A percentile compares a stretch with the other conserved stretches of the same genome.
Conservation (phyloP, 1,139 yeast species). For the Yamadazyma sp. region DNA sequence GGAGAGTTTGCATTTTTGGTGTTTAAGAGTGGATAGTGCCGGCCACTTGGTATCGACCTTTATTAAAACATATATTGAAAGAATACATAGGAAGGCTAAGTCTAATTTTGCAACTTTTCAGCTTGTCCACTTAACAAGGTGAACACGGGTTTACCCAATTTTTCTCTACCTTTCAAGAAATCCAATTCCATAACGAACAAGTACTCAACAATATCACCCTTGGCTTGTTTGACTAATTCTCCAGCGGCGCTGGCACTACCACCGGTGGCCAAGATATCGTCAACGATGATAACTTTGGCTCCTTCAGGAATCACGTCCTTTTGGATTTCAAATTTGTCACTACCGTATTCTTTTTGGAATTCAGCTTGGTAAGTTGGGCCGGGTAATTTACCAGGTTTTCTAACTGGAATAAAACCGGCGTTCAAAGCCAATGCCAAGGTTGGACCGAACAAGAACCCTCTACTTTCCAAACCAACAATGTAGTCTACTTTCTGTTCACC, state of each 20-base stretch:
- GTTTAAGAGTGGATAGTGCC: conserved; percentile 63
- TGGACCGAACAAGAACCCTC: conserved; percentile 97
- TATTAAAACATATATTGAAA: too few relatives aligned
- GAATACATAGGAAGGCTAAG: too few relatives aligned
- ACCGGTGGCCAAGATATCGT: conserved; percentile 97
- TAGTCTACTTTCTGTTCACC: conserved; percentile 74
- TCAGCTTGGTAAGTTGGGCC: conserved; percentile 75
- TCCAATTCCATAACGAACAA: conserved; percentile 91
- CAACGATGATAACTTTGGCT: conserved; percentile 81
- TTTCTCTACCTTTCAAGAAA: conserved; percentile 91
- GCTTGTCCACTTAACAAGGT: conserved; percentile 85
- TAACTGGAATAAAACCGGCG: conserved; percentile 91
- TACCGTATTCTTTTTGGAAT: conserved; percentile 89
- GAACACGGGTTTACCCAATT: conserved; percentile 79
- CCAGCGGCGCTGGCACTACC: conserved; percentile 97
- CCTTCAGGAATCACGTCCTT: conserved; percentile 77
- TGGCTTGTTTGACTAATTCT: conserved; percentile 63
- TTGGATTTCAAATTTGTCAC: conserved; percentile 88
- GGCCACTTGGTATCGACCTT: too few relatives aligned
- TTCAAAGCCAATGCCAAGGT: conserved; percentile 84
- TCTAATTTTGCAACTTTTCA: conserved; percentile 32
- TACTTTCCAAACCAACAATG: conserved; percentile 90
- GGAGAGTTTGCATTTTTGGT: conserved; percentile 79
- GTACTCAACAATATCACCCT: conserved; percentile 75
- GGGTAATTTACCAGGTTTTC: conserved; percentile 94